phyloP scores from a whole-genome alignment of 1,284 basidiomycete genomes.

The Boletus mariae region DNA sequence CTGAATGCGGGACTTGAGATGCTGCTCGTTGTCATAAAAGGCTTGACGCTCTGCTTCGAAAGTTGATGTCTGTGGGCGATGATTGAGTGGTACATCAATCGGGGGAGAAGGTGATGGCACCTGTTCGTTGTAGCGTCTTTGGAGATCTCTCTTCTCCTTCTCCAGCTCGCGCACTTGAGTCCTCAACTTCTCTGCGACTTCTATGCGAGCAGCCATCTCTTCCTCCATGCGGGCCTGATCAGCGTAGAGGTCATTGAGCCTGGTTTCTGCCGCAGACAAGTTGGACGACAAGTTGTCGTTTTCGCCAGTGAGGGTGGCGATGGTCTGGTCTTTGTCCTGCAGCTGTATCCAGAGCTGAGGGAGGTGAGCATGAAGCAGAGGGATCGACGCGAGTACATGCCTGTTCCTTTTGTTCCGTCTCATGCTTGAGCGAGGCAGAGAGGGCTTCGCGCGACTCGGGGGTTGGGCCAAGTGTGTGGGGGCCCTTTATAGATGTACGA shows the following conservation, averaged over 20 bases:
- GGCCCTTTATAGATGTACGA: constrained; percentile 46
- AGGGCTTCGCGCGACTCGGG: constrained; percentile 51
- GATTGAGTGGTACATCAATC: constrained; percentile 13
- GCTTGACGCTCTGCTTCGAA: constrained; percentile 84
- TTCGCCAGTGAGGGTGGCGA: constrained; percentile 56
- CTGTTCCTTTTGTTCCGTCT: constrained; percentile 78
- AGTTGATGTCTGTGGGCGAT: constrained; percentile 53
- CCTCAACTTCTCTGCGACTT: constrained; percentile 73
- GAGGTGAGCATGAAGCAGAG: constrained; percentile 8
- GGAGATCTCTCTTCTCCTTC: constrained; percentile 75
- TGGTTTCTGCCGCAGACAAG: constrained; percentile 61
- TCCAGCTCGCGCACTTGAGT: constrained; percentile 75
- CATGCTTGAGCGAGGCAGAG: constrained; percentile 60
- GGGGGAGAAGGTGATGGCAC: constrained; percentile 36
- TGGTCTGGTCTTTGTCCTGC: constrained; percentile 72
- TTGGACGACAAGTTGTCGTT: constrained; percentile 61
- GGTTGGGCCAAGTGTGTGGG: constrained; percentile 34
- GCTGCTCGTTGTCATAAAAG: constrained; percentile 84
- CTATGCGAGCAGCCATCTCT: constrained; percentile 72
- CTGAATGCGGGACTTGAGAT: constrained; percentile 82
- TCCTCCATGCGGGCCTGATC: constrained; percentile 76
- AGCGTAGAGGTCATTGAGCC: constrained; percentile 70
- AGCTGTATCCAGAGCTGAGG: constrained; percentile 66
- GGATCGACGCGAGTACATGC: constrained; percentile 36
- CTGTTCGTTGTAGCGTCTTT: constrained; percentile 80